phyloP scores from a whole-genome alignment of 768 basidiomycete species.

The Lentinula sp. region DNA sequence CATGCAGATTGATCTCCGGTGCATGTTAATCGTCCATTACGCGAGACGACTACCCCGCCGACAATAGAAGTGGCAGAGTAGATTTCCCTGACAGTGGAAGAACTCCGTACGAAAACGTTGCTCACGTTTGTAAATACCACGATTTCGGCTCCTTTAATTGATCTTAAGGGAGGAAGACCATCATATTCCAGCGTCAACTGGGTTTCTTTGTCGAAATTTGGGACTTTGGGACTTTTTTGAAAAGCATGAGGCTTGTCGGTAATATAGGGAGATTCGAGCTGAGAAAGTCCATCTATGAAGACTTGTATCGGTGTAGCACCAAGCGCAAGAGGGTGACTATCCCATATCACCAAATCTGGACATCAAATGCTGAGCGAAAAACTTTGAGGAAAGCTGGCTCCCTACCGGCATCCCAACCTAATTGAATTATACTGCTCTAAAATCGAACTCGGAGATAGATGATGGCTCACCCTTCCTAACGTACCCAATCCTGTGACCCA shows the following conservation, averaged over 20 bases:
- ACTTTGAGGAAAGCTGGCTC: constrained; percentile 6
- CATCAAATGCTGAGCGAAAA: background rate
- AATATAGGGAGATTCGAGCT: constrained; percentile 45
- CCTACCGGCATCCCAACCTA: constrained; percentile 73
- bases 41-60: constrained; percentile 31
- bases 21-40: constrained; percentile 48
- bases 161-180: constrained; percentile 68
- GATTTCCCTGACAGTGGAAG: constrained; percentile 23
- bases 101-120: constrained; percentile 29
- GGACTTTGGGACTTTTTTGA: constrained; percentile 48
- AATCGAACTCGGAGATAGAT: background rate
- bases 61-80: constrained; percentile 16
- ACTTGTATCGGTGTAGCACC: constrained; percentile 88
- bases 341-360: constrained; percentile 76
- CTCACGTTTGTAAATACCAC: constrained; percentile 65
- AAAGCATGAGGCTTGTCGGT: constrained; percentile 43
- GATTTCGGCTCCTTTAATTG: constrained; percentile 26
- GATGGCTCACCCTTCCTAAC: constrained; percentile 44
- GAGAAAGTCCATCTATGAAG: constrained; percentile 85
- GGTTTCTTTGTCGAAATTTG: constrained; percentile 69
- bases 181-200: constrained; percentile 55
- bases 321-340: constrained; percentile 76
- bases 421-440: background rate
- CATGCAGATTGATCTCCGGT: constrained; percentile 26
- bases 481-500: constrained; percentile 54